Evolutionary conservation across 164 flowering plant genomes (phyloP), one percentile per base, ranked within the genome.

Genomic region (Berberis thunbergii): DNA sequence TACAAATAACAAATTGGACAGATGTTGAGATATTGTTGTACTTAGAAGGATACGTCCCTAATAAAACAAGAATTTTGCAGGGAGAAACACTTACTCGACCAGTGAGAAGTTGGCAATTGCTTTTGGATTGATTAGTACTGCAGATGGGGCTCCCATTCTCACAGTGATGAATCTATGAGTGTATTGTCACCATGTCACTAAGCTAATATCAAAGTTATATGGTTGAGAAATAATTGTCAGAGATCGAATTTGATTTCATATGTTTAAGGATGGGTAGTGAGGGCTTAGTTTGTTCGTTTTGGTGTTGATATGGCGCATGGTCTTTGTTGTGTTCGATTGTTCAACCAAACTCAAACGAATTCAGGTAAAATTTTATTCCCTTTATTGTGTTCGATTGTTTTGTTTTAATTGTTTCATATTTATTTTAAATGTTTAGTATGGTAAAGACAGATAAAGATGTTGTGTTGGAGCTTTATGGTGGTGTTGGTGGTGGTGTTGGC

Each of bases 211-310:
- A 2, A 71, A 39, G 45, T 45, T 66, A 7, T 71, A 71, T 62
- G 55, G 45, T 63, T 59, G 70, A 45, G 70, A 71, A 58, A 62
- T 71, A 13, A 44, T 71, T 58, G 74, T 71, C 57, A 53, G 74
- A 71, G 70, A 71, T 49, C 67, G 70, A 39, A 71, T 64, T 57
- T 64, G 74, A 7, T 71, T 71, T 64, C 74, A 71, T 59, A 67
- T 39, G 57, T 71, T 71, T 45, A 66, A 57, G 69, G 62, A 70
- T 56, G 69, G 73, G 2, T 40, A 43, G 10, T 70, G 73, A n/a
- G n/a, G n/a, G n/a, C n/a, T n/a, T n/a, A n/a, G n/a, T n/a, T n/a
- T n/a, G n/a, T n/a, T n/a, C n/a, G n/a, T n/a, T n/a, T n/a, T n/a
- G n/a, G n/a, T n/a, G n/a, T n/a, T n/a, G n/a, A n/a, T n/a, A n/a